phyloP scores from a whole-genome alignment of 2,329 filamentous ascomycete genomes.

The Furcasterigmium furcatum region DNA sequence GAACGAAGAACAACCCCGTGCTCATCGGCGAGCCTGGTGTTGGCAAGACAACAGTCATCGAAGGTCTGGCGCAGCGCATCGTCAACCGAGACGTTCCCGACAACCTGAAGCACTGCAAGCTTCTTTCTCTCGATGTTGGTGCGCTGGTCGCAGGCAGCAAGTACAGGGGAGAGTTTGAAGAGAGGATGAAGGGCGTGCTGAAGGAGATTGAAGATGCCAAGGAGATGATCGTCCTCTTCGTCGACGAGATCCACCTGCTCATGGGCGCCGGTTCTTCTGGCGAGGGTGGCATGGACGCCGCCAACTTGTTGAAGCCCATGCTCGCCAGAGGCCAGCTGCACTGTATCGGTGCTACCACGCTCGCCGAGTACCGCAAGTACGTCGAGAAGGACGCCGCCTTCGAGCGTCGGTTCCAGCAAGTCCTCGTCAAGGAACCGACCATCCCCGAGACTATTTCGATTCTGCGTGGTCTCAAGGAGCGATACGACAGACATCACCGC shows the following conservation, averaged over 20 bases:
- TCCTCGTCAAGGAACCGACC: slow-evolving; percentile 90
- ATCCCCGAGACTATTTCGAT: slow-evolving; percentile 93
- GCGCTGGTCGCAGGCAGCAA: slow-evolving; percentile 96
- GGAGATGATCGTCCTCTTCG: slow-evolving; percentile 96
- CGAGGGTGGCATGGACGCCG: slow-evolving; percentile 97
- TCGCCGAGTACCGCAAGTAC: slow-evolving; percentile 96
- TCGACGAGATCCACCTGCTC: slow-evolving; percentile 96
- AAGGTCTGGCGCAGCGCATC: slow-evolving; percentile 91
- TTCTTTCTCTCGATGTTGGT: slow-evolving; percentile 93
- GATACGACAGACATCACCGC: slow-evolving; percentile 97
- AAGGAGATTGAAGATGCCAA: slow-evolving; percentile 95
- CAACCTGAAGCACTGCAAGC: slow-evolving; percentile 88
- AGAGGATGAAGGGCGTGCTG: slow-evolving; percentile 97
- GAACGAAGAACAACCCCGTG: slow-evolving; percentile 98
- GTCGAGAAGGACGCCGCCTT: slow-evolving; percentile 99
- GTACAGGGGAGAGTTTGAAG: slow-evolving; percentile 97
- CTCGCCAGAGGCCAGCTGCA: slow-evolving; percentile 93
- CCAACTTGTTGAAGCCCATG: slow-evolving; percentile 97
- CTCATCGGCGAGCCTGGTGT: slow-evolving; percentile 98
- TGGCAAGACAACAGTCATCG: slow-evolving; percentile 96
- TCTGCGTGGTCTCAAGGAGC: slow-evolving; percentile 95
- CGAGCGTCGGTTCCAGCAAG: slow-evolving; percentile 97
- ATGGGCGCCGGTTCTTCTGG: slow-evolving; percentile 96
- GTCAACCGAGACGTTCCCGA: slow-evolving; percentile 96
- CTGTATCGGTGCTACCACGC: slow-evolving; percentile 95